Conservation (phyloP, 805 yeast genomes). For the Yarrowia sp. region DNA sequence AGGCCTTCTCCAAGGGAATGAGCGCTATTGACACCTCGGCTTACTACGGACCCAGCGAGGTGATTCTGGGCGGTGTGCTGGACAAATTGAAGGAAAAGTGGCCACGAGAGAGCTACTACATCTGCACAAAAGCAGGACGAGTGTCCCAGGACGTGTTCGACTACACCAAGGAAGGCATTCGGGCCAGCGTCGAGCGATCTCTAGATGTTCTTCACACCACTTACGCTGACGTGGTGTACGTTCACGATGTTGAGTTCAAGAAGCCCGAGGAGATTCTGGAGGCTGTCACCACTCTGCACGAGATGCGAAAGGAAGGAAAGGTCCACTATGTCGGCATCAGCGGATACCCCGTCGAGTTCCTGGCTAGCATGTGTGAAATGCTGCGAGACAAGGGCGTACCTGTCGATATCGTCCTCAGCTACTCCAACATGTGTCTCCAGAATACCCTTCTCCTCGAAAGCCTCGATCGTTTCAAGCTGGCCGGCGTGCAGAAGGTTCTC, state of each 20-base stretch:
- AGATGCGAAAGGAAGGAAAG: slow-evolving; percentile 59
- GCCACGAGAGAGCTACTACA: slow-evolving; percentile 59
- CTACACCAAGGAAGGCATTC: slow-evolving; percentile 59
- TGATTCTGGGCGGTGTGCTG: slow-evolving; percentile 65
- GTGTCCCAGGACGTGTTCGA: slow-evolving; percentile 66
- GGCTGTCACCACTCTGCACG: slow-evolving; percentile 60
- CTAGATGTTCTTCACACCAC: slow-evolving; percentile 59
- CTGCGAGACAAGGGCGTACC: slow-evolving; percentile 48
- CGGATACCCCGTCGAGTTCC: slow-evolving; percentile 78
- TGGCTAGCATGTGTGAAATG: slow-evolving; percentile 50
- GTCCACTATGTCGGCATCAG: slow-evolving; percentile 70
- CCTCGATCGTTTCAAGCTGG: slow-evolving; percentile 40
- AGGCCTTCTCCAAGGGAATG: slow-evolving; percentile 65
- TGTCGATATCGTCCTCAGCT: slow-evolving; percentile 72
- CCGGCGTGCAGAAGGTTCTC: slow-evolving; percentile 56
- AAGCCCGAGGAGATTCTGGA: slow-evolving; percentile 49
- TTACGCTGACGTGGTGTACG: slow-evolving; percentile 76
- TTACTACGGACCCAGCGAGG: slow-evolving; percentile 87
- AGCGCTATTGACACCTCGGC: slow-evolving; percentile 88
- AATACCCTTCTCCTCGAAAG: slow-evolving; percentile 57
- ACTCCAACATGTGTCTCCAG: slow-evolving; percentile 79
- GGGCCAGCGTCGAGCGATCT: slow-evolving; percentile 63
- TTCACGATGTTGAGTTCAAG: slow-evolving; percentile 88
- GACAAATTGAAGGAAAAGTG: slow-evolving; percentile 39
- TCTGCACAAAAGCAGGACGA: slow-evolving; percentile 88